Conservation (phyloP, 1,139 yeast species). For the Pichia terricola region DNA sequence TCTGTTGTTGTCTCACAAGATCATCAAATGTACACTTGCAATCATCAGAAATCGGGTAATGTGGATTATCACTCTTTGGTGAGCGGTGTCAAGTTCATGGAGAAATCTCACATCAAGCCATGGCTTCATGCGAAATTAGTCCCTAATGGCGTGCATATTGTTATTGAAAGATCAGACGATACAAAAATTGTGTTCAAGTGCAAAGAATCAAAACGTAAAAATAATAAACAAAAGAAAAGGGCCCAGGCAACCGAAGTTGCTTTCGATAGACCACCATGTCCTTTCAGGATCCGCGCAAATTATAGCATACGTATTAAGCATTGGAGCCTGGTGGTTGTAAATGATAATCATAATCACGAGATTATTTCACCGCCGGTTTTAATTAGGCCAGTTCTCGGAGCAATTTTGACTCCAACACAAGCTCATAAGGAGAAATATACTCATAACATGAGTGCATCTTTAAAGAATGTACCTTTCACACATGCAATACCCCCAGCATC, state of each 20-base stretch:
- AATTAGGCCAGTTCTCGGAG: too few relatives aligned
- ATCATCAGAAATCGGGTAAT: too few relatives aligned
- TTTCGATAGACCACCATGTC: slow-evolving; percentile 31
- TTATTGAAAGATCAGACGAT: slow-evolving; percentile 62
- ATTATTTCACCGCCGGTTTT: too few relatives aligned
- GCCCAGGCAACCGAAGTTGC: too few relatives aligned
- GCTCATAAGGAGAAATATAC: too few relatives aligned
- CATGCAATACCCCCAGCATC: neutral
- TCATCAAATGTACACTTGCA: too few relatives aligned
- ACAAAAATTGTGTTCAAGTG: slow-evolving; percentile 64
- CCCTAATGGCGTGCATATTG: slow-evolving; percentile 48
- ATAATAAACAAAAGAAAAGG: too few relatives aligned
- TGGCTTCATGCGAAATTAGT: slow-evolving; percentile 48
- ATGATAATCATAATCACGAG: slow-evolving; percentile 37
- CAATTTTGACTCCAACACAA: too few relatives aligned
- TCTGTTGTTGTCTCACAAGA: too few relatives aligned
- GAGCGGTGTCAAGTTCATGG: slow-evolving; percentile 23
- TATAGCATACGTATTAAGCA: slow-evolving; percentile 42
- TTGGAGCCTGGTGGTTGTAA: slow-evolving; percentile 56
- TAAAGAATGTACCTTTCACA: too few relatives aligned
- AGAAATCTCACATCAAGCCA: slow-evolving; percentile 49
- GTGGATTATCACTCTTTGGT: too few relatives aligned
- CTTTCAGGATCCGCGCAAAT: slow-evolving; percentile 63
- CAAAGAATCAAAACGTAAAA: neutral
- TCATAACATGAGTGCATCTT: too few relatives aligned